Percentiles rank a stretch among this genome's conserved stretches.
These are phyloP conservation scores for Porcisia deanei DNA, from an alignment of 208 protist species.

Conservation along the genomic window DNA sequence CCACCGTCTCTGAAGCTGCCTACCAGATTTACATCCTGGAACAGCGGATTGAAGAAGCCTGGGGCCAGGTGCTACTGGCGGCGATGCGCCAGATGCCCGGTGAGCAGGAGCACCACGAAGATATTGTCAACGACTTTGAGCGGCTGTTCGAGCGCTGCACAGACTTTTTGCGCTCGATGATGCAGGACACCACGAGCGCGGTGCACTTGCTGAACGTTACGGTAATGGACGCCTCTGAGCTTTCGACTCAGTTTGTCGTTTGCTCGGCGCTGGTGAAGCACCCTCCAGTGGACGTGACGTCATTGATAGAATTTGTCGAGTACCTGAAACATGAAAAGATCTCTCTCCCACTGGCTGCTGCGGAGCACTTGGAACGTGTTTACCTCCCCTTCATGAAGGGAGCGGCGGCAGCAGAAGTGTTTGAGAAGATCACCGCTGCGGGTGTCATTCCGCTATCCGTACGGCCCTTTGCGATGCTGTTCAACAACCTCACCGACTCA, in stretches of 20 bases:
- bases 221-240: conserved; percentile 24
- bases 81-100: conserved; percentile 50
- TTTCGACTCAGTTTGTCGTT: conserved; percentile 48
- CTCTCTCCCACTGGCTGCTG: conserved; percentile 35
- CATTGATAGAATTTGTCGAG: conserved; percentile 48
- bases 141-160: conserved; percentile 55
- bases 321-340: conserved; percentile 48
- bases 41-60: conserved; percentile 54
- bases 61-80: conserved; percentile 58
- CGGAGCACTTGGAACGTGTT: conserved; percentile 61
- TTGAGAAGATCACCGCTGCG: conserved; percentile 49
- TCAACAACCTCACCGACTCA: conserved; percentile 57
- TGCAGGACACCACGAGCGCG: conserved; percentile 34
- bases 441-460: conserved; percentile 71
- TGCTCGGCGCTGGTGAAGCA: conserved; percentile 61
- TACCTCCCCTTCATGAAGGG: conserved; percentile 82
- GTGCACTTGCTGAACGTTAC: conserved; percentile 39
- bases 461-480: conserved; percentile 84
- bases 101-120: conserved; percentile 69
- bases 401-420: conserved; percentile 59
- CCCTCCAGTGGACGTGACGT: conserved; percentile 28
- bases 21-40: conserved; percentile 32
- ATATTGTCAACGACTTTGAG: conserved; percentile 77
- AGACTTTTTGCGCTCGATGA: conserved; percentile 58
- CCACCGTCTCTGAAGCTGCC: conserved; percentile 17